These are phyloP conservation scores for Amylostereum chailletii DNA, from an alignment of 1,284 basidiomycete species.

Conservation along the genomic window DNA sequence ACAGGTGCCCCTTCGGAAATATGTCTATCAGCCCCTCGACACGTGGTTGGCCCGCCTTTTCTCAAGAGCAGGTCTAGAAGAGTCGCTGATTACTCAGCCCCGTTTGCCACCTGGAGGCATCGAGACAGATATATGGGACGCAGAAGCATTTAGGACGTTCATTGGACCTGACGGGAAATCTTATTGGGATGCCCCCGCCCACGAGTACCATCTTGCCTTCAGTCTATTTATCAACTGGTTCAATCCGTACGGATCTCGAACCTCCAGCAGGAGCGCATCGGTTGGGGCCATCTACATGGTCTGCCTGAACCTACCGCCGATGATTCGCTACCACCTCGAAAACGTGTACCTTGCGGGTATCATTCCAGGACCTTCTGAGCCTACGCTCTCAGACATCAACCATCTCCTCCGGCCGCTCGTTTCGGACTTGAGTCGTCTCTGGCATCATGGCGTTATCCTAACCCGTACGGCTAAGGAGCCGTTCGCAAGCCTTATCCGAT, in stretches of 20 bases:
- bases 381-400: slow-evolving; percentile 2
- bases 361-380: slow-evolving; percentile 17
- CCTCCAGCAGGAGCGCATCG: slow-evolving; percentile 10
- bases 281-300: slow-evolving; percentile 24
- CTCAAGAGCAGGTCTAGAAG: too few relatives aligned
- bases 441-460: slow-evolving; percentile 20
- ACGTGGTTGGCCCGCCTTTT: too few relatives aligned
- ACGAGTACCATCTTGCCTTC: slow-evolving; percentile 15
- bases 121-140: too few relatives aligned
- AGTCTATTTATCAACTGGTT: slow-evolving; percentile 28
- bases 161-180: too few relatives aligned
- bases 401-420: slow-evolving; percentile 5
- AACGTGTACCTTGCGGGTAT: slow-evolving; percentile 19
- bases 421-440: slow-evolving; percentile 18
- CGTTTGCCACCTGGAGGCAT: too few relatives aligned
- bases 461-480: slow-evolving; percentile 13
- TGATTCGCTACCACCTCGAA: slow-evolving; percentile 17
- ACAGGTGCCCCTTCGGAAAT: too few relatives aligned
- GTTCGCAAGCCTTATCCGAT: slow-evolving; percentile 13
- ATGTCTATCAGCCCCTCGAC: too few relatives aligned
- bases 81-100: too few relatives aligned
- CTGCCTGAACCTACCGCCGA: slow-evolving; percentile 21
- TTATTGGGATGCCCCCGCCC: neutral
- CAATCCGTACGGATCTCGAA: slow-evolving; percentile 25
- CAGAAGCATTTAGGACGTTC: too few relatives aligned